Evolutionary conservation across 345 rosid genomes (phyloP).

Genomic region (Salix arbutifolia): DNA sequence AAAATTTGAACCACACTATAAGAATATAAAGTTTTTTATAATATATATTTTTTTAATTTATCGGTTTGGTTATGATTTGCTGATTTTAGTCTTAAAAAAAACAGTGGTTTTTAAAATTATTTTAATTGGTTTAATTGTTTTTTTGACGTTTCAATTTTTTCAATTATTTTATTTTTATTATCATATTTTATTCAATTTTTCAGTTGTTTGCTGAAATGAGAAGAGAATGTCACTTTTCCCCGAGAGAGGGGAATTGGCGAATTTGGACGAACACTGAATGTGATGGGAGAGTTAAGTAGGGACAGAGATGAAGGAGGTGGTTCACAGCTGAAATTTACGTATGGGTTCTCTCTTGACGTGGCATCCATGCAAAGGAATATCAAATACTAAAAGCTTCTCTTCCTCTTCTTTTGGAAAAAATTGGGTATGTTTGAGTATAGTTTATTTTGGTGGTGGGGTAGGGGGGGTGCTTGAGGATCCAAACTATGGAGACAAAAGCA

Average conservation of each 20-base stretch:
- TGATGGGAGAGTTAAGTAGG: not conserved
- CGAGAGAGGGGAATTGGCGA: not conserved
- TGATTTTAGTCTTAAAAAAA: too few relatives aligned
- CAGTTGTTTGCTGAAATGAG: not conserved
- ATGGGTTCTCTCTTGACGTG: not conserved
- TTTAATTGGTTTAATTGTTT: too few relatives aligned
- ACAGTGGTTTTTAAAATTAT: too few relatives aligned
- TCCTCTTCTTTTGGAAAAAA: not conserved
- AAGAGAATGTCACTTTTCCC: not conserved
- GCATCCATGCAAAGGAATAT: conserved; percentile 1
- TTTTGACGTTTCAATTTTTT: too few relatives aligned
- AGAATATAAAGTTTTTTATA: too few relatives aligned
- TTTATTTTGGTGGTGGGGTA: too few relatives aligned
- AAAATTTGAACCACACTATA: too few relatives aligned
- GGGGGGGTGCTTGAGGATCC: too few relatives aligned
- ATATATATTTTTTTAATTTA: too few relatives aligned
- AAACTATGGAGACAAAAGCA: not conserved
- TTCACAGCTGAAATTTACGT: not conserved
- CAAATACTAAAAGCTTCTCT: not conserved
- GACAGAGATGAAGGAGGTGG: not conserved
- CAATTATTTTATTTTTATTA: too few relatives aligned
- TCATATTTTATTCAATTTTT: too few relatives aligned
- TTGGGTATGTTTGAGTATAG: not conserved
- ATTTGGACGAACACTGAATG: not conserved
- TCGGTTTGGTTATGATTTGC: too few relatives aligned